A percentile compares a stretch with the other conserved stretches of the same genome.
phyloP scores from a whole-genome alignment of 2,329 filamentous ascomycete species.

The Alternaria consortialis region DNA sequence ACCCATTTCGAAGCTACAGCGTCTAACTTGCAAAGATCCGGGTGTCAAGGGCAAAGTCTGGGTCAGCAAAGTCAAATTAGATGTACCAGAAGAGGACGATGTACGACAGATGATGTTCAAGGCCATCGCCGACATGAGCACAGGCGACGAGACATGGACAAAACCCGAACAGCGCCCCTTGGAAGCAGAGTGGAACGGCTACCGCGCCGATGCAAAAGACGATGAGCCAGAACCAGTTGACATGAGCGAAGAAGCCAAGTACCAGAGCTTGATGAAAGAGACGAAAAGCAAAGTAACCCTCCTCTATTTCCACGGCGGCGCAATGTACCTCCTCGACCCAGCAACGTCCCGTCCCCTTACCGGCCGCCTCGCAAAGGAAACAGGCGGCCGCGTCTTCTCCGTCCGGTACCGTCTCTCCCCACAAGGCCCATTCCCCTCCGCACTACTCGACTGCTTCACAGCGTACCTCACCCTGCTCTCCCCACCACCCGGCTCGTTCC shows the following conservation, averaged over 20 bases:
- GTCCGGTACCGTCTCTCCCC: slow-evolving; percentile 80
- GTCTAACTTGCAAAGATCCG: slow-evolving; percentile 67
- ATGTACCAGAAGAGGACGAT: slow-evolving; percentile 64
- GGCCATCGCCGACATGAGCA: slow-evolving; percentile 65
- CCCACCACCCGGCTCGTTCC: slow-evolving; percentile 72
- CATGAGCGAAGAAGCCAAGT: slow-evolving; percentile 71
- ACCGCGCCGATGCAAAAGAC: slow-evolving; percentile 64
- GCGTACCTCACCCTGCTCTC: slow-evolving; percentile 78
- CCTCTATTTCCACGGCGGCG: slow-evolving; percentile 80
- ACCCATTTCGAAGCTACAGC: slow-evolving; percentile 61
- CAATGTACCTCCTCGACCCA: slow-evolving; percentile 77
- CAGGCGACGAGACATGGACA: slow-evolving; percentile 42
- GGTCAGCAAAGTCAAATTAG: slow-evolving; percentile 75
- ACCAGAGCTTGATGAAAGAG: slow-evolving; percentile 72
- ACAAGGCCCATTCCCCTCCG: slow-evolving; percentile 77
- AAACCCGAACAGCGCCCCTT: slow-evolving; percentile 65
- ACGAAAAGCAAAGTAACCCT: slow-evolving; percentile 69
- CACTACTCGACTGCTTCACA: slow-evolving; percentile 75
- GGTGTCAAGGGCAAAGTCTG: slow-evolving; percentile 82
- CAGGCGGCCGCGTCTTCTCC: slow-evolving; percentile 73
- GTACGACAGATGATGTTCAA: slow-evolving; percentile 64
- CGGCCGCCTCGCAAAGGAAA: slow-evolving; percentile 71
- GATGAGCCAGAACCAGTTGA: slow-evolving; percentile 60
- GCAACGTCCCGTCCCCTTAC: slow-evolving; percentile 68
- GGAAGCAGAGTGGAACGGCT: slow-evolving; percentile 80